phyloP scores from a whole-genome alignment of 2,329 filamentous ascomycete genomes.

The Sclerotinia borealis region DNA sequence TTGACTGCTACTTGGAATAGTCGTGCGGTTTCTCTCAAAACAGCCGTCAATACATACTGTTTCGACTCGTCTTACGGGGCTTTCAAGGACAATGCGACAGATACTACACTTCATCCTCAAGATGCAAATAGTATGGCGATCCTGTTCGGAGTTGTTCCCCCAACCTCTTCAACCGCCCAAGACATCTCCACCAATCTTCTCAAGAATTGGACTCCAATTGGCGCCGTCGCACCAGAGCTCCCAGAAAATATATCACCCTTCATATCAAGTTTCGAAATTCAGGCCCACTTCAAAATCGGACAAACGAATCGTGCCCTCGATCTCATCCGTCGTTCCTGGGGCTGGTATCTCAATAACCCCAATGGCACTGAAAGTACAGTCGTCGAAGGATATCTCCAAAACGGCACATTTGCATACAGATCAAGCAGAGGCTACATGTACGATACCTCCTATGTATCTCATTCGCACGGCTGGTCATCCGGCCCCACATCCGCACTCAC shows the following conservation, averaged over 20 bases:
- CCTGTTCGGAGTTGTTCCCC: conserved; percentile 27
- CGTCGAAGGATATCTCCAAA: conserved; percentile 50
- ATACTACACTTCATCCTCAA: conserved; percentile 51
- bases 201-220: conserved; percentile 49
- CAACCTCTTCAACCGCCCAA: conserved; percentile 21
- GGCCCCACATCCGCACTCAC: conserved; percentile 43
- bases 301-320: conserved; percentile 46
- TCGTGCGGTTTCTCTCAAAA: conserved; percentile 17
- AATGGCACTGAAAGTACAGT: conserved; percentile 53
- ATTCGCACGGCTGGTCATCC: conserved; percentile 44
- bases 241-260: conserved; percentile 53
- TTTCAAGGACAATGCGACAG: conserved; percentile 38
- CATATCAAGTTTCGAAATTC: conserved; percentile 52
- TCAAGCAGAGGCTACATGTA: conserved; percentile 45
- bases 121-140: conserved; percentile 53
- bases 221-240: conserved; percentile 49
- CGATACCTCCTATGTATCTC: conserved; percentile 38
- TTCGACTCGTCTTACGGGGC: conserved; percentile 21
- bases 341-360: conserved; percentile 52
- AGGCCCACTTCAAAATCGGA: conserved; percentile 46
- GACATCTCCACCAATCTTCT: conserved; percentile 32
- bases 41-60: conserved; percentile 22
- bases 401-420: conserved; percentile 53
- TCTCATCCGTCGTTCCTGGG: conserved; percentile 52
- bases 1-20: conserved; percentile 20